Evolutionary conservation across 2,329 filamentous ascomycete species (phyloP), one percentile per base, ranked within the genome.

Genomic region (Arthrobotrys entomopaga): DNA sequence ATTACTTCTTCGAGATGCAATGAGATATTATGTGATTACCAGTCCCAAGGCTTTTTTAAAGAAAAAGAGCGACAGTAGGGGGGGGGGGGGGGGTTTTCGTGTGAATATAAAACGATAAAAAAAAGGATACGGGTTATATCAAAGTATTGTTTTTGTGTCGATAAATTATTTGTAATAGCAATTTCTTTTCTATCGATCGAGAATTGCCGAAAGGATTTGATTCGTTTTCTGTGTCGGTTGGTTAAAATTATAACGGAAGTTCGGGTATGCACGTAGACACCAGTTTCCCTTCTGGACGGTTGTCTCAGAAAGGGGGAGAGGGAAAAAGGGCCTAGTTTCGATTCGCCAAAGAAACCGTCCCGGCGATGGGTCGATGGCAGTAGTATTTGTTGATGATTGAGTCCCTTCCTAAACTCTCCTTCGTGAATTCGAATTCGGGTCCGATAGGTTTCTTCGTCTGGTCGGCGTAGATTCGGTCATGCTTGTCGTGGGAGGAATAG

Each of bases 251-350:
- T 34, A 34, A 34, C 29, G 29, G 29, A 34, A 34, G 29, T 34
- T 34, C 2, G 29, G 29, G 29, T 34, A 6, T 65, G 67, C 67
- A 60, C 54, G 64, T 60, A 46, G 46, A 48, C 53, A 42, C 42
- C 53, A 65, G 42, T 71, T 57, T 57, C 60, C 66, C 53, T 65
- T 65, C 50, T 58, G 20, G 53, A 64, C 58, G 53, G 13, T 3
- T 46, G 42, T 46, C 11, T 46, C 42, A 5, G 42, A 46, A 19
- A 34, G 10, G 29, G 1, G 10, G 10, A 34, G 10, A 10, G 29
- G 29, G 29, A 2, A 34, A 34, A 34, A 34, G 29, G 29, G 29
- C 10, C 29, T 29, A 43, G 50, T 53, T 53, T 46, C 20, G 22
- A 20, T 43, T 58, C 34, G 54, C 29, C 29, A 6, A 6, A 34